These are phyloP conservation scores for Eucalyptus regnans DNA, from an alignment of 345 rosid genomes.

Conservation along the genomic window DNA sequence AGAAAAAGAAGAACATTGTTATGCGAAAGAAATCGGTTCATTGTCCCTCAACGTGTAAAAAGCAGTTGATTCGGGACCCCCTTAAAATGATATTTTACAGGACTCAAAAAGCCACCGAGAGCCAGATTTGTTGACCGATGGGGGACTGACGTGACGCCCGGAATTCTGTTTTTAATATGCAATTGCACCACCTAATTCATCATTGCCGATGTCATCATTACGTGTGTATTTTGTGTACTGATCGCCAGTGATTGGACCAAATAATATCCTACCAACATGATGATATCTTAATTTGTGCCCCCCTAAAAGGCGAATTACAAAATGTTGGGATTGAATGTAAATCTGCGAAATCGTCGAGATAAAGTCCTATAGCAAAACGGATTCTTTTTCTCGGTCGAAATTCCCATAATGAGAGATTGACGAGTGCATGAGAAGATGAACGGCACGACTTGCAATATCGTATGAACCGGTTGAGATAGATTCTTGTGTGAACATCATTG, in stretches of 20 bases:
- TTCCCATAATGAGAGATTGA: not conserved
- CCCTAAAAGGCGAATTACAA: not conserved
- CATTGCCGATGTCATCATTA: not conserved
- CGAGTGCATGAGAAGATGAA: not conserved
- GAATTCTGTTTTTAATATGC: not conserved
- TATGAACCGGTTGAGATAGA: not conserved
- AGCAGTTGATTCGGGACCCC: not conserved
- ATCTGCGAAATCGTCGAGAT: not conserved
- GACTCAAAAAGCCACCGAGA: not conserved
- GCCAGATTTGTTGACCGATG: not conserved
- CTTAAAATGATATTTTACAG: not conserved
- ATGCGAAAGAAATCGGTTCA: not conserved
- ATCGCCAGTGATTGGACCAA: not conserved
- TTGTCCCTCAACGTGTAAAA: not conserved
- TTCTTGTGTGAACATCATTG: not conserved
- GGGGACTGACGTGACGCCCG: not conserved
- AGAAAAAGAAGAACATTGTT: not conserved
- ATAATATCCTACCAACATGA: not conserved
- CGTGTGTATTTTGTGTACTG: not conserved
- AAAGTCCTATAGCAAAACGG: not conserved
- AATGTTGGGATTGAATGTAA: not conserved
- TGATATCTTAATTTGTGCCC: not conserved
- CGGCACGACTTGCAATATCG: accelerated
- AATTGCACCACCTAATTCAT: not conserved
- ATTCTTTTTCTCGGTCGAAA: accelerated